A percentile compares a stretch with the other conserved stretches of the same genome.
Evolutionary conservation across 176 grass and related monocot genomes (phyloP).

Genomic region (Oryza longistaminata): DNA sequence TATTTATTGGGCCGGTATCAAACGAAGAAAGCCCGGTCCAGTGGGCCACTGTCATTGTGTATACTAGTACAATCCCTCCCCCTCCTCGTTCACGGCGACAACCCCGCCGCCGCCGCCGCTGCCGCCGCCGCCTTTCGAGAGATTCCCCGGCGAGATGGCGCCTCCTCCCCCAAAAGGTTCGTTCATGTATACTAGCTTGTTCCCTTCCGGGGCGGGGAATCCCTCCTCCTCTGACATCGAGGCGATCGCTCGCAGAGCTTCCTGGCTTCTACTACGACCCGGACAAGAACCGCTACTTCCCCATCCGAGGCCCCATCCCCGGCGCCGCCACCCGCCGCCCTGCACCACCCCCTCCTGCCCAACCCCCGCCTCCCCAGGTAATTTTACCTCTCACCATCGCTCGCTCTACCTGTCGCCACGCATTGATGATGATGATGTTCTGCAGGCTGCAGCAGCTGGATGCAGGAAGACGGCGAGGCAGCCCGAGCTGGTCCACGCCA

Average conservation of each 20-base stretch:
- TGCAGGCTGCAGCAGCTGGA: not conserved
- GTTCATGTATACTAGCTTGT: not conserved
- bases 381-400: no score
- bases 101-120: conserved; percentile 14
- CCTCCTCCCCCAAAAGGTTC: conserved; percentile 44
- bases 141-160: conserved; percentile 34
- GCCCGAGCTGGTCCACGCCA: conserved; percentile 51
- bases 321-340: conserved; percentile 47
- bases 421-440: not conserved
- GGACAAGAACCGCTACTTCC: conserved; percentile 92
- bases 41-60: not conserved
- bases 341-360: not conserved
- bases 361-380: not conserved
- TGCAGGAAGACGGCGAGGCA: conserved; percentile 51
- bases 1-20: not conserved
- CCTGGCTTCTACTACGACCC: conserved; percentile 78
- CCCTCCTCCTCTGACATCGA: not conserved
- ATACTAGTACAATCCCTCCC: not conserved
- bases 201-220: no score
- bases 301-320: conserved; percentile 61
- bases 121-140: not conserved
- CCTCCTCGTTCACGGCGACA: conserved; percentile 3
- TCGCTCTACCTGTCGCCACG: no score
- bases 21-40: not conserved
- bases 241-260: conserved; percentile 48